Evolutionary conservation across 768 basidiomycete genomes (phyloP).

Genomic region (Leccinum aurantiacum): DNA sequence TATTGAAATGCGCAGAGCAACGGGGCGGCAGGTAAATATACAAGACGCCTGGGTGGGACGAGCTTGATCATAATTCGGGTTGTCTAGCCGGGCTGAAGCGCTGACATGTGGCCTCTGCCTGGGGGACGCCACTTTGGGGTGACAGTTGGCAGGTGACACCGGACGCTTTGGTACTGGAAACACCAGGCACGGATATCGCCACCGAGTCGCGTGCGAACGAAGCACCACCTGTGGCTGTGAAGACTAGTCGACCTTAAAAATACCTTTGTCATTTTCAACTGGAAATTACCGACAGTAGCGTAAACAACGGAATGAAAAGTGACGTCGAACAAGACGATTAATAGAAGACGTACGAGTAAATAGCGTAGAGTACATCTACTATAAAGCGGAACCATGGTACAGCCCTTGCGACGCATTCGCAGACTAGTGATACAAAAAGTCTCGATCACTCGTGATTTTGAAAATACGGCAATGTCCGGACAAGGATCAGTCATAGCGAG

Average conservation of each 20-base stretch:
- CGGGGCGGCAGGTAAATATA: conserved; percentile 6
- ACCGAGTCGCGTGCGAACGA: conserved; percentile 25
- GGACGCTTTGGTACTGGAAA: conserved; percentile 15
- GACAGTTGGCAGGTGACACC: conserved; percentile 9
- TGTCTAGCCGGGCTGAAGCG: conserved; percentile 1
- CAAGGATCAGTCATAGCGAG: conserved; percentile 22
- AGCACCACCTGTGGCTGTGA: conserved; percentile 30
- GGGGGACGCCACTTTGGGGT: conserved; percentile 4
- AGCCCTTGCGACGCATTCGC: conserved; percentile 20
- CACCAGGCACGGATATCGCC: conserved; percentile 12
- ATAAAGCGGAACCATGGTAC: conserved; percentile 29
- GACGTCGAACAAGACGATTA: conserved; percentile 26
- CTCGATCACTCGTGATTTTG: conserved; percentile 29
- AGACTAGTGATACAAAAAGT: conserved; percentile 35
- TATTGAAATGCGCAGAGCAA: conserved; percentile 30
- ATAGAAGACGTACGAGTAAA: conserved; percentile 33
- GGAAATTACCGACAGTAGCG: conserved; percentile 26
- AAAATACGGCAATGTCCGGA: conserved; percentile 31
- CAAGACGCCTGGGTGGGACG: background rate
- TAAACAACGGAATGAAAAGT: conserved; percentile 21
- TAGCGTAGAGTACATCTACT: conserved; percentile 35
- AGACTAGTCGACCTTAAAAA: conserved; percentile 32
- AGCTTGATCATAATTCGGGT: conserved; percentile 10
- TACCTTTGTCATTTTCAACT: conserved; percentile 24
- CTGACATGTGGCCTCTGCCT: conserved; percentile 11